phyloP scores from a whole-genome alignment of 495 filamentous ascomycete genomes.

The Penicillium malachiteum region DNA sequence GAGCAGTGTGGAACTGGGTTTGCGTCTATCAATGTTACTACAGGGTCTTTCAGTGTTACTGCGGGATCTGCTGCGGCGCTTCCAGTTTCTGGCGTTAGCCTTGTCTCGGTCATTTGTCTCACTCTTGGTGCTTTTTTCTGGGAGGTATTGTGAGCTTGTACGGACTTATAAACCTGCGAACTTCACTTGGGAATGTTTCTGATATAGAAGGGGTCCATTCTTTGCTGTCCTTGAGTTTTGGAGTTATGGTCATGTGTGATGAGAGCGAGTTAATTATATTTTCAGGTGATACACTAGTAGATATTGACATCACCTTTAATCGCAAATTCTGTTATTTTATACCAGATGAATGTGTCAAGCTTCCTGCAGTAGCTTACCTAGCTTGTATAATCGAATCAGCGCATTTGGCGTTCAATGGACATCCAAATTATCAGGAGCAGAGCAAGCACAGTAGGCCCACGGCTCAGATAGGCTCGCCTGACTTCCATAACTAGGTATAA shows the following conservation, averaged over 20 bases:
- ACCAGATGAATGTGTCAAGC: too few relatives aligned
- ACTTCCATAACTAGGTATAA: too few relatives aligned
- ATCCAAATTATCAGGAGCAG: too few relatives aligned
- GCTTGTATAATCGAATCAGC: too few relatives aligned
- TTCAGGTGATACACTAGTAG: slow-evolving; percentile 2
- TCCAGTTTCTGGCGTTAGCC: not conserved
- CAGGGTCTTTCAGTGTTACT: slow-evolving; percentile 22
- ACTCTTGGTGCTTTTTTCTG: not conserved
- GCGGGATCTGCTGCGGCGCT: slow-evolving; percentile 11
- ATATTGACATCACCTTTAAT: not conserved
- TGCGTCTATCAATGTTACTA: slow-evolving; percentile 57
- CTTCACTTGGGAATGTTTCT: not conserved
- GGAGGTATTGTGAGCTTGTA: slow-evolving; percentile 2
- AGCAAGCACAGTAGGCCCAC: too few relatives aligned
- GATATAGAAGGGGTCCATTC: not conserved
- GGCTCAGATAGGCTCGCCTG: too few relatives aligned
- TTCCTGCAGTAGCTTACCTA: too few relatives aligned
- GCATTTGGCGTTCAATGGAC: too few relatives aligned
- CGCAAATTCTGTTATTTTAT: too few relatives aligned
- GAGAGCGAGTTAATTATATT: slow-evolving; percentile 22
- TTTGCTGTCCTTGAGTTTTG: slow-evolving; percentile 8
- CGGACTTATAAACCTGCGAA: not conserved
- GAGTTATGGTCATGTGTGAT: slow-evolving; percentile 20
- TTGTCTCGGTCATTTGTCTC: slow-evolving; percentile 4
- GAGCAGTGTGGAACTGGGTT: slow-evolving; percentile 62